A percentile compares a stretch with the other conserved stretches of the same genome.
Conservation (phyloP, 2,329 filamentous ascomycete genomes). For the Clonostachys rhizophaga region DNA sequence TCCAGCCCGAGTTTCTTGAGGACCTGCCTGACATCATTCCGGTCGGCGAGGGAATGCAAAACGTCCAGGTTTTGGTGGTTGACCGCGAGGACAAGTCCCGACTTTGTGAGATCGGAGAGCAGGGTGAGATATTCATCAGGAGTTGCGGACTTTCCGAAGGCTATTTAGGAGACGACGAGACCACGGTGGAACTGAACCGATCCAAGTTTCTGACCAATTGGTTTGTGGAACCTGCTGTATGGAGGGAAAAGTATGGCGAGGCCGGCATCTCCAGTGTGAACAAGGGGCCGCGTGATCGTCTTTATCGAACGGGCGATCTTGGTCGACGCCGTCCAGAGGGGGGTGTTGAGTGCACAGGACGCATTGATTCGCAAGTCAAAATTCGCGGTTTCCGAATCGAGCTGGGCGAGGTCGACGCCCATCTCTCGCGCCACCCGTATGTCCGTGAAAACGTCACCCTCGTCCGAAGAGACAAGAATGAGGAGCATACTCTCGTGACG, state of each 20-base stretch:
- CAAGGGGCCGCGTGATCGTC: slow-evolving; percentile 74
- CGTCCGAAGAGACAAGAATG: slow-evolving; percentile 46
- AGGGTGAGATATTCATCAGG: slow-evolving; percentile 79
- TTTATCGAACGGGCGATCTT: slow-evolving; percentile 86
- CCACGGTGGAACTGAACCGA: slow-evolving; percentile 46
- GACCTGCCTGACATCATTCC: slow-evolving; percentile 65
- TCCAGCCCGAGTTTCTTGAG: slow-evolving; percentile 51
- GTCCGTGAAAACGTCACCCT: slow-evolving; percentile 54
- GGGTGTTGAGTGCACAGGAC: slow-evolving; percentile 72
- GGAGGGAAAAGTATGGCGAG: slow-evolving; percentile 44
- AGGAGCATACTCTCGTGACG: slow-evolving; percentile 75
- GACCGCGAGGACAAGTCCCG: slow-evolving; percentile 60
- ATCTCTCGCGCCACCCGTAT: background rate
- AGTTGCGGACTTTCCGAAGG: slow-evolving; percentile 81
- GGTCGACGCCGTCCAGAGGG: slow-evolving; percentile 64
- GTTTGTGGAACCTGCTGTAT: slow-evolving; percentile 73
- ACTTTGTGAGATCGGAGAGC: slow-evolving; percentile 74
- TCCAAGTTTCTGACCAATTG: slow-evolving; percentile 78
- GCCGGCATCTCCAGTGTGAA: slow-evolving; percentile 11
- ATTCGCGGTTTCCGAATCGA: slow-evolving; percentile 95
- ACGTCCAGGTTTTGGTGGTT: slow-evolving; percentile 86
- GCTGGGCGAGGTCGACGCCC: slow-evolving; percentile 80
- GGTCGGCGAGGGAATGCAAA: slow-evolving; percentile 78
- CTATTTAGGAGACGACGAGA: slow-evolving; percentile 56
- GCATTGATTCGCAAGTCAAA: slow-evolving; percentile 88